Conservation (phyloP, 2,329 filamentous ascomycete species). For the Aspergillus sp. region DNA sequence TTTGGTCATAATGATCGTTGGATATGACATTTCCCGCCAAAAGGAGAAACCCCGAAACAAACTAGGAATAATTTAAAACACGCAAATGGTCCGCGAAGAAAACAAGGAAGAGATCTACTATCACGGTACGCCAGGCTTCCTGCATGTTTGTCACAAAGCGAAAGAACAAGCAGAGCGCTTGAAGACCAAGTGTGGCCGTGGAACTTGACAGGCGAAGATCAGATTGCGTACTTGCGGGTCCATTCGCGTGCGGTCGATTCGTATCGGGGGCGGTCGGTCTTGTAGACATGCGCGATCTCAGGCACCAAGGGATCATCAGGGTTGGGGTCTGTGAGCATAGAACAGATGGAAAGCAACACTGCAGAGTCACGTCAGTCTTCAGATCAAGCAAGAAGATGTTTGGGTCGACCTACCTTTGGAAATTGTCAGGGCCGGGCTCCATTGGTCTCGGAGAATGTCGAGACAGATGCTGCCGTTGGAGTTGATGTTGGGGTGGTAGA, state of each 20-base stretch:
- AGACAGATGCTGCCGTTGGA: constrained; percentile 99
- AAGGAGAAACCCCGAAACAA: constrained; percentile 27
- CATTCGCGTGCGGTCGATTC: constrained; percentile 96
- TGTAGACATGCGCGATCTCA: constrained; percentile 99
- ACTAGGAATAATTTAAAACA: constrained; percentile 26
- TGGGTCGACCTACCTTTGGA: constrained; percentile 77
- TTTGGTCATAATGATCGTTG: constrained; percentile 46
- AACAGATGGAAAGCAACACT: constrained; percentile 99
- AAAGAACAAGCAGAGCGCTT: constrained; percentile 32
- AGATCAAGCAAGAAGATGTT: neutral
- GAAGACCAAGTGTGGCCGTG: constrained; percentile 33
- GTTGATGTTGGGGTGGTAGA: constrained; percentile 99
- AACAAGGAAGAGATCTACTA: constrained; percentile 41
- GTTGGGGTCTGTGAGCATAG: constrained; percentile 99
- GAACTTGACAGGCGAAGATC: constrained; percentile 41
- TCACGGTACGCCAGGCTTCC: constrained; percentile 46
- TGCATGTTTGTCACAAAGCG: constrained; percentile 41
- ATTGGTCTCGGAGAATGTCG: constrained; percentile 98
- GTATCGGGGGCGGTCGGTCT: constrained; percentile 94
- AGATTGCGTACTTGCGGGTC: constrained; percentile 99
- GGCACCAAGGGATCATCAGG: constrained; percentile 98
- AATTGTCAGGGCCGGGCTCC: constrained; percentile 97
- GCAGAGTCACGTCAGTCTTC: constrained; percentile 19
- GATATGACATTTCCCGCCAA: constrained; percentile 41
- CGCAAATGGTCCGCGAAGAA: constrained; percentile 30